phyloP scores from a whole-genome alignment of 78 protist species.

The Planoprotostelium fungivorum region DNA sequence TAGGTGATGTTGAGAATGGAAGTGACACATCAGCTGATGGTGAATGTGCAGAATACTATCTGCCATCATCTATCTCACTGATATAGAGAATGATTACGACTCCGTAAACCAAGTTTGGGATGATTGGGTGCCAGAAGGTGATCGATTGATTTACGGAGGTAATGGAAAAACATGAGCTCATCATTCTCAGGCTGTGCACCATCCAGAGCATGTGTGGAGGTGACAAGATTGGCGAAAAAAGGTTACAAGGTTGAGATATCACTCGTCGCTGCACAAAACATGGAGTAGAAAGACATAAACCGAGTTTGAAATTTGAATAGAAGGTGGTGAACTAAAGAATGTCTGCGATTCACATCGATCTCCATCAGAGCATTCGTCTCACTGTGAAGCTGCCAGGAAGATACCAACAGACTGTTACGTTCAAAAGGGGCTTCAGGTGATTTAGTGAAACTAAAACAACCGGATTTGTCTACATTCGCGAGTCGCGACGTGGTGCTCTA shows the following conservation, averaged over 20 bases:
- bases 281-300: no score
- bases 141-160: neutral
- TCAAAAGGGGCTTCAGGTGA: no score
- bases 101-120: neutral
- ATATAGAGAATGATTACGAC: neutral
- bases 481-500: no score
- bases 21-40: neutral
- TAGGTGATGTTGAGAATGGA: neutral
- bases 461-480: no score
- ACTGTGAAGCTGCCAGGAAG: no score
- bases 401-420: no score
- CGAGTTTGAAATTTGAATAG: neutral
- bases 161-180: neutral
- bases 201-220: neutral
- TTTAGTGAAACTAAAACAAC: no score
- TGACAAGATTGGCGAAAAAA: neutral
- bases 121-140: neutral
- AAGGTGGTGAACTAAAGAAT: no score
- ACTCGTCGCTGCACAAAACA: neutral
- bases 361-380: no score
- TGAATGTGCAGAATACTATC: neutral
- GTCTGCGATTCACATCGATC: no score
- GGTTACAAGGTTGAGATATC: neutral
- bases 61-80: neutral
- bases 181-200: neutral